Evolutionary conservation across 192 early-diverging fungal species (phyloP).

Genomic region (Coemansia sp.): DNA sequence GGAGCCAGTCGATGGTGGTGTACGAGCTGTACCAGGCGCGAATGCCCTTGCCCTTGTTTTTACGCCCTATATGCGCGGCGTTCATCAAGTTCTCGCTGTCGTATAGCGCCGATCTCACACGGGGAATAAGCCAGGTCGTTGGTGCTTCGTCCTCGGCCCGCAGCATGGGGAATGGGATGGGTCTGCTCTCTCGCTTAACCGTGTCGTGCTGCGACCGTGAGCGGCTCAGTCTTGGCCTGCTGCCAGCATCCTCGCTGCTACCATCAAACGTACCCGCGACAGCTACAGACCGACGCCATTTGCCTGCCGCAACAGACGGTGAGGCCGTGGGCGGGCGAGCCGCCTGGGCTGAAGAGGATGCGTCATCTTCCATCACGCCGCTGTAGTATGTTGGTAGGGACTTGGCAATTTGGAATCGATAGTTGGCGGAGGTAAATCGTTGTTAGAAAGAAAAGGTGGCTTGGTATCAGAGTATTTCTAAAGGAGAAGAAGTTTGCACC

Average conservation of each 20-base stretch:
- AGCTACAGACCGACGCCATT: conserved; percentile 7
- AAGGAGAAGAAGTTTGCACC: background rate
- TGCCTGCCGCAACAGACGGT: conserved; percentile 1
- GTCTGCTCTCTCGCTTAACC: conserved; percentile 9
- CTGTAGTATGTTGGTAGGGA: background rate
- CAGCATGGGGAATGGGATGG: conserved; percentile 44
- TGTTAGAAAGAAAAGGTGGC: background rate
- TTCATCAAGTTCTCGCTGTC: conserved; percentile 40
- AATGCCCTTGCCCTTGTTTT: conserved; percentile 43
- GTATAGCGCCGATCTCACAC: conserved; percentile 45
- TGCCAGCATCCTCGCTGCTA: background rate
- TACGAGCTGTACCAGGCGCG: conserved; percentile 51
- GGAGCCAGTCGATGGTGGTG: conserved; percentile 79
- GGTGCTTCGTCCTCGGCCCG: conserved; percentile 46
- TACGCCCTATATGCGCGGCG: conserved; percentile 21
- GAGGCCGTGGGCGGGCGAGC: conserved; percentile 2
- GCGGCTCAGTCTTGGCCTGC: conserved; percentile 18
- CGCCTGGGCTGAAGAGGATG: conserved; percentile 1
- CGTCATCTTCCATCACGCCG: background rate
- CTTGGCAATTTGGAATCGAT: background rate
- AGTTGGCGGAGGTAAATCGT: background rate
- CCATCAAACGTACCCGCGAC: background rate
- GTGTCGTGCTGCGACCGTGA: conserved; percentile 24
- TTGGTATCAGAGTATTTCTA: background rate
- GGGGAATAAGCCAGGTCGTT: conserved; percentile 51